Evolutionary conservation across 805 yeast genomes (phyloP), one percentile per base, ranked within the genome.

Genomic region (Metschnikowia peoriensis): DNA sequence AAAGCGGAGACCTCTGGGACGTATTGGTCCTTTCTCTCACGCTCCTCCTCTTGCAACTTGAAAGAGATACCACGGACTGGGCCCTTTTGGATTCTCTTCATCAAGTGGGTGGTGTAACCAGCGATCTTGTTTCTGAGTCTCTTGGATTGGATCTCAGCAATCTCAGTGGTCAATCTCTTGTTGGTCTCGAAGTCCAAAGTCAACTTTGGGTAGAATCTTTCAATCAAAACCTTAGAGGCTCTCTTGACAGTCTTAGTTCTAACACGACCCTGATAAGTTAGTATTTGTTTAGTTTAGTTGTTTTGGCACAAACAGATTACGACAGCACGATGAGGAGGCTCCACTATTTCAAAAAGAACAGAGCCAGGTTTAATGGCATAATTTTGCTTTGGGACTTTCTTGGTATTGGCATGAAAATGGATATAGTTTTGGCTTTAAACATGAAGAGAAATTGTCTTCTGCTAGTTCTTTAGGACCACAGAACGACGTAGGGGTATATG

Each of bases 31-130:
- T 96, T 94, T 84, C 99, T 89, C 85, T 94, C 99, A 87, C 99
- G 93, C 88, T 94, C 99, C 84, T 94, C 99, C 85, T 94, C 99
- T 86, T 94, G 99, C 76, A 94, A 89, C 82, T 96, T 96, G 97
- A 94, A 94, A 71, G 99, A 94, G 70, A 94, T 96, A 84, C 99
- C 99, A 87, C 98, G 92, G 72, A 94, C 99, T 84, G 99, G 99
- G 78, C 99, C 99, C 86, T 93, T 94, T 83, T 96, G 98, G 76
- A 94, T 94, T 85, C 99, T 92, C 86, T 90, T 94, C 99, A 94
- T 96, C 80, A 94, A 87, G 82, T 94, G 99, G 75, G 99, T 94
- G 81, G 99, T 94, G 97, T 93, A 94, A 79, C 99, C 99, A 78
- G 99, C 99, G 73, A 94, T 96, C 90, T 94, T 94, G 94, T 94